Evolutionary conservation across 225 moss, liverwort and hornwort species (phyloP), one percentile per base, ranked within the genome.

Genomic region (Physcomitrium patens): DNA sequence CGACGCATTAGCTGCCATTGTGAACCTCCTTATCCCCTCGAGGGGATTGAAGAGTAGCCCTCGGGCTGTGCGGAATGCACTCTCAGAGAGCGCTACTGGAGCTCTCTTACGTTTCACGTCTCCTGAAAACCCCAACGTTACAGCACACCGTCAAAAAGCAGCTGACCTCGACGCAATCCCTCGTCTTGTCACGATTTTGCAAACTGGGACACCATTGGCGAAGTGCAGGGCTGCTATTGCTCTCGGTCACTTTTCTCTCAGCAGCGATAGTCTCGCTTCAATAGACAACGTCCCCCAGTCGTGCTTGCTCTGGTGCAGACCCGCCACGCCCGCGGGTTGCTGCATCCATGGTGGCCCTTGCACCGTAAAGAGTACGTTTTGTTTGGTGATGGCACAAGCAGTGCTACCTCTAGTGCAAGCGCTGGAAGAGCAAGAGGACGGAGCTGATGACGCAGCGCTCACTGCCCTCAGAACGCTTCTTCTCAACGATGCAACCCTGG

Each of bases 81-180:
- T 97, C 31, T 76, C 86, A 45, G 96, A 97, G 76, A 77, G 89
- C 76, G 78, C 91, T 7, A 86, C 81, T 2, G 86, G 84, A 48
- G 96, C 96, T 16, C 83, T 97, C 42, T 62, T 92, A 51, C 91
- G 92, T 37, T 97, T 97, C 72, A 93, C 96, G 3, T 80, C 86
- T 28, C 84, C 87, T 4, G 82, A 83, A 60, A 90, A 91, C 57
- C 58, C 81, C 14, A 81, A 75, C 18, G 70, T 31, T 15, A 7
- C 61, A 8, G 37, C 60, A 46, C 79, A 89, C 69, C 96, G 92
- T 27, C 86, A 83, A 75, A 83, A 86, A 60, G 70, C 78, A 0
- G 96, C 77, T 15, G 94, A 94, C 12, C 82, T 91, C 37, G 89
- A 94, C 62, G 92, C 89, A 45, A 87, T 97, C 48, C 89, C 90